Base-by-base conservation (phyloP, 352 stramenopile genomes). In the Globisporangium spiculum region DNA sequence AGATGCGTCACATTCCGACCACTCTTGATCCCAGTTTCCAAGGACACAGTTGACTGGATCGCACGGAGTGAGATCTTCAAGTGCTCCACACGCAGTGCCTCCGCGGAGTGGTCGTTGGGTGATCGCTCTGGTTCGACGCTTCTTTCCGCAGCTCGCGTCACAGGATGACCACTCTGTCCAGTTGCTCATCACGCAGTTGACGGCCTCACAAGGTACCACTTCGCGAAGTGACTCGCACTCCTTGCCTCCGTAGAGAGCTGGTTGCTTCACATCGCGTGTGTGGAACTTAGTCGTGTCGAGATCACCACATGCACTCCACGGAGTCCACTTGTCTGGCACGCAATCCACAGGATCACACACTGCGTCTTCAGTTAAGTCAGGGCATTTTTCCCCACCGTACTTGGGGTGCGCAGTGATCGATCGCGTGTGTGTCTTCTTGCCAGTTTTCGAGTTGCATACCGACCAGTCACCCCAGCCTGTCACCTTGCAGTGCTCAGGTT, bases 271-370 rank as follows among this genome's bases (percentile, higher is more conserved):
- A 0, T 60, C 66, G 2, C 78, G 78, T 1, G 78, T 81, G 12
- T 69, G 78, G 9, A 70, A 63, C 24, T 74, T 81, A 6, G 54
- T 75, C 20, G 38, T 58, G 41, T 77, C 76, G 2, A 14, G 66
- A 16, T 71, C 70, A 6, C 72, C 71, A 63, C 78, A 86, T 8
- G 62, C 57, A 9, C 71, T 81, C 75, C 74, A 84, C 0, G 60
- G n/a, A 0, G 69, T 69, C 78, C 78, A 89, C 0, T 36, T 2
- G 0, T 55, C 60, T 71, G 84, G 75, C 44, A 78, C 68, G 22
- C 82, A 90, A 64, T 85, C 70, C 18, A 89, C 74, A 0, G 80
- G 70, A 48, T 88, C 79, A 41, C 83, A 91, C 2, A 27, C 20
- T 1, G 65, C 68, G 0, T 72, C 63, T 4, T 88, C 75, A 2